Evolutionary conservation across 2,329 filamentous ascomycete species (phyloP), one percentile per base, ranked within the genome.

Genomic region (Chaetoscypha palmicola): DNA sequence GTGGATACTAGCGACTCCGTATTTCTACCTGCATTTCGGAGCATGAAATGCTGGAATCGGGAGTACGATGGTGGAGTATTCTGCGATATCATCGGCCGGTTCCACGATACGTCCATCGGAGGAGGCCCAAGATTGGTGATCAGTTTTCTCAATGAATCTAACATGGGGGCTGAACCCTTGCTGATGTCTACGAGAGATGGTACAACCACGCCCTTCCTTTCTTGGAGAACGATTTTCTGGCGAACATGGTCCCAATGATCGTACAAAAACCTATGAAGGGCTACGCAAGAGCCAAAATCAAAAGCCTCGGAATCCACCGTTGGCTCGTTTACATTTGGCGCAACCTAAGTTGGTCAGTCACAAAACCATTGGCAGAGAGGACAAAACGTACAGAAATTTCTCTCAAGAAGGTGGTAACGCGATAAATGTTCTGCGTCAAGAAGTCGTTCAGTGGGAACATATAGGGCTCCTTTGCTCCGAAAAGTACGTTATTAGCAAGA

Each of bases 381-480:
- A 20, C n/a, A 21, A 33, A 4, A 60, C 73, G 60, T 57, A 80
- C 79, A 26, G 80, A 83, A 48, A 85, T 83, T 55, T 83, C 77
- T 20, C 79, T 70, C 21, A 85, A 63, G 53, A 85, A 85, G 0
- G 74, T 76, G 2, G 79, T 84, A 12, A 85, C 77, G 24, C 72
- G 67, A 58, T 81, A 82, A 40, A 85, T 84, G 51, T 85, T 81
- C 50, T 81, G 71, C 1, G 79, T 77, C 17, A 85, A 62, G 48
- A 85, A 85, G 46, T 81, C 74, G 56, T 85, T 84, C 17, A 85
- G 64, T 1, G 81, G 78, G 49, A 78, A 81, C 81, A 85, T 85
- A 56, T 83, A 85, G 3, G 79, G 77, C 57, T 85, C 81, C 60
- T 85, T 85, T 24, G 79, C 78, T 3, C 81, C 81, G 52, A 85